Base-by-base conservation (phyloP, 192 early-diverging fungal genomes). In the Rhizophagus sp. region DNA sequence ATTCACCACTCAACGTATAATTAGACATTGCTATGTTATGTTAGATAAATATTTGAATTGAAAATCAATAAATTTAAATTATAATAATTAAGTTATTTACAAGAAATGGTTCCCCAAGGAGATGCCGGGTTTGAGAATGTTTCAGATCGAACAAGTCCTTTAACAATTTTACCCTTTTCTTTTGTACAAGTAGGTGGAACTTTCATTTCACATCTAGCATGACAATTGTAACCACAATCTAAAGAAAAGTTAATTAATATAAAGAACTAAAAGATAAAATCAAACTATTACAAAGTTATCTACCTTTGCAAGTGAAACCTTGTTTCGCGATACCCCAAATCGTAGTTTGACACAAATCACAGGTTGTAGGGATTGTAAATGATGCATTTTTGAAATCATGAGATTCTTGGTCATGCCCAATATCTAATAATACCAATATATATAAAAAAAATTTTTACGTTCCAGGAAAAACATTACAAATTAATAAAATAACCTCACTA, bases 321-420 rank as follows among this genome's bases (percentile, higher is more conserved):
- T 92, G 87, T 71, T 93, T 94, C 30, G 89, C 87, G 10, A 94
- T 86, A 2, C 94, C 94, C 94, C 94, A 95, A 71, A 95, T 93
- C 2, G 88, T 92, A 34, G 87, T 88, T 39, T 88, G 87, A 72
- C 94, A 95, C 30, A 91, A 91, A 68, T 93, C 91, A 78, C 94
- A 95, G 0, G 88, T 86, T 1, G 93, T 93, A 19, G 93, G 94
- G 57, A 94, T 92, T 3, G 93, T 87, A 76, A 93, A 95, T 12
- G 92, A 90, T 17, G 88, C 86, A 8, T 82, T 83, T 75, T 92
- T 92, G 70, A 95, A 94, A 71, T 89, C 83, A 81, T 95, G 94
- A 5, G 84, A 81, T 19, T 88, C 80, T 41, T 86, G 85, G 27
- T 83, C 82, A 22, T 88, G 71, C 25, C 87, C 87, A 41, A 83